phyloP scores from a whole-genome alignment of 192 early-diverging fungal genomes.

The Chytriomyces sp. region DNA sequence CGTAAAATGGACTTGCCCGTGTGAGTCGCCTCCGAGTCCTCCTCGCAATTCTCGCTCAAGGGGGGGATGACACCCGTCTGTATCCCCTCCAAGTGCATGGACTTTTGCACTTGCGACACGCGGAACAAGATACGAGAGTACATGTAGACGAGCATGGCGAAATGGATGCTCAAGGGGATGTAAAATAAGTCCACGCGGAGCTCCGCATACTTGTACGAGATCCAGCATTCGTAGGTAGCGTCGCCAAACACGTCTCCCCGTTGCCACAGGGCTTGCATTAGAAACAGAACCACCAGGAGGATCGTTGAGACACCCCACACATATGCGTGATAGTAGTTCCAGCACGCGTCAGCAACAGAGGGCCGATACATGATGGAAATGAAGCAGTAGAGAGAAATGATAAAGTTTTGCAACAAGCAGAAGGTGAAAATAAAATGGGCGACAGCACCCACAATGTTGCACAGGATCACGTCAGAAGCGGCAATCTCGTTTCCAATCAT shows the following conservation, averaged over 20 bases:
- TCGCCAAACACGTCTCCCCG: constrained; percentile 5
- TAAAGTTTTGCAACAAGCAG: not conserved
- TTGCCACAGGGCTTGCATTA: not conserved
- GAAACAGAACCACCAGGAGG: not conserved
- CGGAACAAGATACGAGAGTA: not conserved
- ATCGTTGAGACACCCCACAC: not conserved
- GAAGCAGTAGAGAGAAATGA: not conserved
- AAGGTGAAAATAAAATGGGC: not conserved
- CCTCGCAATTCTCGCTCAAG: no score
- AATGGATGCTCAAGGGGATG: constrained; percentile 4
- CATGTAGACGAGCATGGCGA: not conserved
- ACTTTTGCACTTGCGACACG: not conserved
- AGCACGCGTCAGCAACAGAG: not conserved
- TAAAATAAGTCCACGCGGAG: constrained; percentile 5
- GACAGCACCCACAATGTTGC: not conserved
- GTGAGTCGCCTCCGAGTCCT: no score
- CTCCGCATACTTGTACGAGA: not conserved
- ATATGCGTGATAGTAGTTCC: constrained; percentile 1
- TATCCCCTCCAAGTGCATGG: not conserved
- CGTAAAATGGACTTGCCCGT: not conserved
- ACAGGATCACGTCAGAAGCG: not conserved
- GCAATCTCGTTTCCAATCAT: constrained; percentile 1
- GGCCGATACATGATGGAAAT: not conserved
- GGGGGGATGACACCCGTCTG: not conserved
- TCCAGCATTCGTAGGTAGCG: constrained; percentile 17